Evolutionary conservation across 306 rosid genomes (phyloP).

Genomic region (Betula pendula): DNA sequence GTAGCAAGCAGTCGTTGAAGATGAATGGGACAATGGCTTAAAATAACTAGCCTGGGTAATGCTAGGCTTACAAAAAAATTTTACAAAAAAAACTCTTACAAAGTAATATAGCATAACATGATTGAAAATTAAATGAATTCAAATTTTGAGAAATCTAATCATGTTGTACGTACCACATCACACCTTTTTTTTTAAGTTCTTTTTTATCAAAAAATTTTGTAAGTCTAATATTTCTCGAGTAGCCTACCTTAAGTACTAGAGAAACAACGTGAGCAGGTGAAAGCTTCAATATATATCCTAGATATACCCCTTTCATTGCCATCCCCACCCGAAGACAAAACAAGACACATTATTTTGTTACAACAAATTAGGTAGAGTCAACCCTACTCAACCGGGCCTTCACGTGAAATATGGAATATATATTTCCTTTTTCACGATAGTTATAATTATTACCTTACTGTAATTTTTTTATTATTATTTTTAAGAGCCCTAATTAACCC

Average conservation of each 20-base stretch:
- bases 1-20: neutral
- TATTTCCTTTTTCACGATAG: neutral
- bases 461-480: conserved; percentile 4
- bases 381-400: neutral
- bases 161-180: no score
- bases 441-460: neutral
- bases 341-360: neutral
- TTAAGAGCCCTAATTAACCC: conserved; percentile 19
- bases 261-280: neutral
- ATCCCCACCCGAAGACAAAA: neutral
- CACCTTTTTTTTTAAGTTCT: no score
- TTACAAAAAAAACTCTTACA: no score
- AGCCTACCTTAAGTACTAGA: no score
- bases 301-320: no score
- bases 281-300: no score
- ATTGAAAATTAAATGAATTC: no score
- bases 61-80: no score
- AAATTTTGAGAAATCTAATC: no score
- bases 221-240: no score
- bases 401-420: neutral
- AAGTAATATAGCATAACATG: no score
- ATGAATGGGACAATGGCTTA: neutral
- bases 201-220: no score
- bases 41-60: neutral
- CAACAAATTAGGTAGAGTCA: neutral